A percentile compares a stretch with the other conserved stretches of the same genome.
Conservation (phyloP, 2,329 filamentous ascomycete genomes). For the Bertia moriformis region DNA sequence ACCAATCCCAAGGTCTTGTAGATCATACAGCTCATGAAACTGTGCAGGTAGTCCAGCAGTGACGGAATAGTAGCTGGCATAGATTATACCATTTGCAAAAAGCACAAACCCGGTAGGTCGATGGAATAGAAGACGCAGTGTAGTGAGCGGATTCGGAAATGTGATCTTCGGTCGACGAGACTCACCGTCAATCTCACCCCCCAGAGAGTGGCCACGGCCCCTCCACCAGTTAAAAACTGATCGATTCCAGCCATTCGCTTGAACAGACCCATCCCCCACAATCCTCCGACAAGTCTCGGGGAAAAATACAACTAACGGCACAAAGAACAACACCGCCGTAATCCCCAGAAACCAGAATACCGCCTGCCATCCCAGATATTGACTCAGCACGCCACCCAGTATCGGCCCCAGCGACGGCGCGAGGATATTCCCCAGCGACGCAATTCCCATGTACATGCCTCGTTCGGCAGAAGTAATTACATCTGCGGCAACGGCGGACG, state of each 20-base stretch:
- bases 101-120: background rate
- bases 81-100: background rate
- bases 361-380: conserved; percentile 20
- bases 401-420: conserved; percentile 18
- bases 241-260: background rate
- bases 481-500: conserved; percentile 21
- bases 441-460: conserved; percentile 23
- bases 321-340: background rate
- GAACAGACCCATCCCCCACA: background rate
- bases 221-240: background rate
- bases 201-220: background rate
- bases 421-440: conserved; percentile 13
- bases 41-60: background rate
- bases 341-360: conserved; percentile 26
- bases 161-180: background rate
- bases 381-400: conserved; percentile 16
- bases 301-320: background rate
- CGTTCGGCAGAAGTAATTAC: conserved; percentile 18
- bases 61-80: background rate
- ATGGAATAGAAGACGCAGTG: background rate
- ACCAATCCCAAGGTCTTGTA: background rate
- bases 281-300: background rate
- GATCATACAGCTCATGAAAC: background rate
- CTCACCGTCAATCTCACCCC: background rate
- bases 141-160: background rate